These are phyloP conservation scores for Pleurotus eryngii DNA, from an alignment of 768 basidiomycete species.

Conservation along the genomic window DNA sequence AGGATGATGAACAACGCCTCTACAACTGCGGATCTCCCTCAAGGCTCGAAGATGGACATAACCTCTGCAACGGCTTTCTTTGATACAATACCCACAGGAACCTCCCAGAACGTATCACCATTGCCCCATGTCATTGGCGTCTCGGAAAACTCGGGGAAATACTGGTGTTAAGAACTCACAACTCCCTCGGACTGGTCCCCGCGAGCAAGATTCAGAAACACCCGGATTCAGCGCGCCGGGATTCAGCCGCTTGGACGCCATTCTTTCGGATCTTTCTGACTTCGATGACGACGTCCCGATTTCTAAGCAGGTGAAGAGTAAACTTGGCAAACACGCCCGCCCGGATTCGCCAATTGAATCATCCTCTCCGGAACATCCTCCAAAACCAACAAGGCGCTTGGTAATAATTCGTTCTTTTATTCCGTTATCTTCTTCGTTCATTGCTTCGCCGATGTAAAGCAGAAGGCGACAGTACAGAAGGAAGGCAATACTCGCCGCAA, in stretches of 20 bases:
- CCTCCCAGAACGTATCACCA: too few species aligned
- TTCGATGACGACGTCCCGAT: conserved; percentile 11
- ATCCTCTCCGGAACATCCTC: background rate
- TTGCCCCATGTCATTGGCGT: too few species aligned
- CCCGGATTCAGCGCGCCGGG: background rate
- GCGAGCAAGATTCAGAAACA: background rate
- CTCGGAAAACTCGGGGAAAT: background rate
- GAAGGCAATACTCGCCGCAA: background rate
- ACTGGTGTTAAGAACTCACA: background rate
- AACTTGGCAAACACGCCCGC: conserved; percentile 7
- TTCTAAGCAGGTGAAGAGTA: background rate
- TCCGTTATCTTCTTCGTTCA: background rate
- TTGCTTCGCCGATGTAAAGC: background rate
- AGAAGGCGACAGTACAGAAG: background rate
- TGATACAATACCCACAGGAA: too few species aligned
- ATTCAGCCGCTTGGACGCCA: background rate
- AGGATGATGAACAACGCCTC: too few species aligned
- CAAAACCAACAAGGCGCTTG: conserved; percentile 4
- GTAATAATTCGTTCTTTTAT: background rate
- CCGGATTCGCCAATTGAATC: conserved; percentile 2
- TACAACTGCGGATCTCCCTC: too few species aligned
- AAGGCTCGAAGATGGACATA: too few species aligned
- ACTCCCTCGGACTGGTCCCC: background rate
- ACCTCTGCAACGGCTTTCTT: too few species aligned
- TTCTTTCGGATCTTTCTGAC: conserved; percentile 1